Conservation (phyloP, 106 monocot species). For the Allium sativum region DNA sequence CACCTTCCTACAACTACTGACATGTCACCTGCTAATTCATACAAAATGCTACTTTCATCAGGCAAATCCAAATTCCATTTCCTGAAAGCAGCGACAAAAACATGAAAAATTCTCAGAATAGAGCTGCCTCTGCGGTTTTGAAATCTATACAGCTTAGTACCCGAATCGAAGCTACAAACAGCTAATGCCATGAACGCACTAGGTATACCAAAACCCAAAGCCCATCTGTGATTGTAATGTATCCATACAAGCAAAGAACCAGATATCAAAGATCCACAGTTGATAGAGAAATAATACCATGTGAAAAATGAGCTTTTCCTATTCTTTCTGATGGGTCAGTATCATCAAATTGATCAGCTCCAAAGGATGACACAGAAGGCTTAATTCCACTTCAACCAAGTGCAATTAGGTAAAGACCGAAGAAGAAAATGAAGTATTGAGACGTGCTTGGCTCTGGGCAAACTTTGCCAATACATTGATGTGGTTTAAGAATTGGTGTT, state of each 20-base stretch:
- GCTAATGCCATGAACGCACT: no score
- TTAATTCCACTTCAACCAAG: conserved; percentile 78
- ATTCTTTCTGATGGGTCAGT: conserved; percentile 41
- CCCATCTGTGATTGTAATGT: no score
- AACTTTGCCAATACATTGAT: conserved; percentile 31
- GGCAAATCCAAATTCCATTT: no score
- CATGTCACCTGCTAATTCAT: no score
- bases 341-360: conserved; percentile 79
- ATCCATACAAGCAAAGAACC: no score
- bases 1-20: conserved; percentile 41
- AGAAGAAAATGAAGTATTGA: conserved; percentile 56
- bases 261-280: conserved; percentile 50
- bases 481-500: conserved; percentile 41
- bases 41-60: no score
- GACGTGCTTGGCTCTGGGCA: conserved; percentile 34
- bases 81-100: no score
- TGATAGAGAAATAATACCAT: conserved; percentile 73
- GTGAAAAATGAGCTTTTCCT: conserved; percentile 72
- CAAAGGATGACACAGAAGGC: conserved; percentile 65
- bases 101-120: no score
- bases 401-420: conserved; percentile 65
- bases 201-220: no score
- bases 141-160: no score
- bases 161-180: no score
- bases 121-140: no score